Evolutionary conservation across 495 filamentous ascomycete species (phyloP).

Genomic region (Viridothelium virens): DNA sequence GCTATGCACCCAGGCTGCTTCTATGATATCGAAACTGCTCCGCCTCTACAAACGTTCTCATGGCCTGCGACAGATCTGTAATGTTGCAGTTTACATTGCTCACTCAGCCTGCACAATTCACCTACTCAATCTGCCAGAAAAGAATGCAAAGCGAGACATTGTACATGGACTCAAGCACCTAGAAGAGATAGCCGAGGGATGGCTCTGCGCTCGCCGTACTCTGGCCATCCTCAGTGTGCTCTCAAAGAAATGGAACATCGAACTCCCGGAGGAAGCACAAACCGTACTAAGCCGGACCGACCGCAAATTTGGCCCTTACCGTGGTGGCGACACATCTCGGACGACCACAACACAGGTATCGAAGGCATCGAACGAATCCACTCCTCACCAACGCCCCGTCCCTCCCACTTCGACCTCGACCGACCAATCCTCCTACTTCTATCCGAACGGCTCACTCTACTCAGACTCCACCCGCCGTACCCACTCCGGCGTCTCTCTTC

Average conservation of each 20-base stretch:
- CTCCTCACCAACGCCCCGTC: constrained; percentile 6
- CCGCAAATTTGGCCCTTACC: constrained; percentile 40
- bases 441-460: neutral
- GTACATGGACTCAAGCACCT: constrained; percentile 84
- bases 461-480: neutral
- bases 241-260: constrained; percentile 80
- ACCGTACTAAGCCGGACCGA: constrained; percentile 60
- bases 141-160: constrained; percentile 79
- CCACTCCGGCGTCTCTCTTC: neutral
- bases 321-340: constrained; percentile 21
- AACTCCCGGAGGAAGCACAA: constrained; percentile 75
- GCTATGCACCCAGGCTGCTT: constrained; percentile 81
- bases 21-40: constrained; percentile 81
- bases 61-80: constrained; percentile 85
- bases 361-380: neutral
- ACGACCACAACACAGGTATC: constrained; percentile 8
- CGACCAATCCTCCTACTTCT: neutral
- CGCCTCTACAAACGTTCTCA: constrained; percentile 89
- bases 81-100: constrained; percentile 89
- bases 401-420: constrained; percentile 6
- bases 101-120: constrained; percentile 94
- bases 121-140: constrained; percentile 84
- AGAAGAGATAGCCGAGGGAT: constrained; percentile 92
- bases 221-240: constrained; percentile 77
- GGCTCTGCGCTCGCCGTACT: constrained; percentile 82